phyloP scores from a whole-genome alignment of 139 green algal genomes.

The Haematococcus sp. region DNA sequence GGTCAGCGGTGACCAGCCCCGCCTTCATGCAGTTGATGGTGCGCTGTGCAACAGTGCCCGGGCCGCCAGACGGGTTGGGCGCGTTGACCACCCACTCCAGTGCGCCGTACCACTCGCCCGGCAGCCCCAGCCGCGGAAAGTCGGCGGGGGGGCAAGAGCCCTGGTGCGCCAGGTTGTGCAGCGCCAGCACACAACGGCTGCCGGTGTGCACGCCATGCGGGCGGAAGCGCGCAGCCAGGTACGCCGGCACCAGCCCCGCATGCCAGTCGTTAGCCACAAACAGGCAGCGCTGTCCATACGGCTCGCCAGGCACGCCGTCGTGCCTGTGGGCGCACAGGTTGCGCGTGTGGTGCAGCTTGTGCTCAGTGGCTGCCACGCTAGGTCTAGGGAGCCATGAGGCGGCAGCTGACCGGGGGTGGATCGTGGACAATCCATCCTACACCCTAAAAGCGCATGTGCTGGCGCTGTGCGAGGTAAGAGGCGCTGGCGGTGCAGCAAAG shows the following conservation, averaged over 20 bases:
- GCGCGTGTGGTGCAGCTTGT: not conserved
- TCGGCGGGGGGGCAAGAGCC: slow-evolving; percentile 32
- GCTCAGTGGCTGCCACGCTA: too few species aligned
- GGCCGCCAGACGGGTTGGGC: not conserved
- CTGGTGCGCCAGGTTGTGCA: slow-evolving; percentile 83
- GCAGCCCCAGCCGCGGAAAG: slow-evolving; percentile 57
- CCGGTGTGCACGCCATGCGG: slow-evolving; percentile 16
- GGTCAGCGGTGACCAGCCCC: slow-evolving; percentile 70
- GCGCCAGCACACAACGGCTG: slow-evolving; percentile 42
- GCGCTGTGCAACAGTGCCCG: not conserved
- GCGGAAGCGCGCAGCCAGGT: slow-evolving; percentile 34
- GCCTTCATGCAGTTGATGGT: slow-evolving; percentile 24
- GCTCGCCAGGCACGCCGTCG: slow-evolving; percentile 17
- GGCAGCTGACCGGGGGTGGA: not conserved
- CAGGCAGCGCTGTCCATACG: slow-evolving; percentile 74
- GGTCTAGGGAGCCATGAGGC: too few species aligned
- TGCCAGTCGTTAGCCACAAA: slow-evolving; percentile 95
- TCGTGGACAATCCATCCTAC: too few species aligned
- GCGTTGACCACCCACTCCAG: slow-evolving; percentile 48
- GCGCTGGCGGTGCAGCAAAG: too few species aligned
- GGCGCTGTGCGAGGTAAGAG: too few species aligned
- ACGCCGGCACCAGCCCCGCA: slow-evolving; percentile 70
- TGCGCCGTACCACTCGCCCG: slow-evolving; percentile 69
- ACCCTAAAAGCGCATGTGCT: too few species aligned
- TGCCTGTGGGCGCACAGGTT: slow-evolving; percentile 3